Evolutionary conservation across 164 flowering plant genomes (phyloP).

Genomic region (Vitis rupestris): DNA sequence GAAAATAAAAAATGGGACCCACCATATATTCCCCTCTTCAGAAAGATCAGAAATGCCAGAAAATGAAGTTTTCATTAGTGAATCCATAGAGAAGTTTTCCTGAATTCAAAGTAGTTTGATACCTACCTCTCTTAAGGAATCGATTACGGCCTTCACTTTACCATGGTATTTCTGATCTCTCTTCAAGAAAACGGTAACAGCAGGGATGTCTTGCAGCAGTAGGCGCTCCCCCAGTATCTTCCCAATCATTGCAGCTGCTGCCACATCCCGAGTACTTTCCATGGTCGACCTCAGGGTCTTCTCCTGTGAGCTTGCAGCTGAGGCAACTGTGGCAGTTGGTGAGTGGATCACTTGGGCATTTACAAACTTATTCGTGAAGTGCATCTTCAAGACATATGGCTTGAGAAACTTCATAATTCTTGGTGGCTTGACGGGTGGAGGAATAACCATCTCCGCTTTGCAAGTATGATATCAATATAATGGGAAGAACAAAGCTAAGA

Average conservation of each 20-base stretch:
- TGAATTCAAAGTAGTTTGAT: conserved; percentile 46
- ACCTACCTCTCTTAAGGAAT: conserved; percentile 67
- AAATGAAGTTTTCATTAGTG: neutral
- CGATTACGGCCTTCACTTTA: conserved; percentile 79
- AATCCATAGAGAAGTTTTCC: neutral
- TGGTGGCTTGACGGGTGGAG: conserved; percentile 64
- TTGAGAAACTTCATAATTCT: conserved; percentile 61
- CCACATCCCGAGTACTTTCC: conserved; percentile 68
- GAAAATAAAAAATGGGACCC: neutral
- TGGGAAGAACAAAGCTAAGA: no score
- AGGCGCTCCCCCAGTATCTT: conserved; percentile 74
- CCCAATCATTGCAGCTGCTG: conserved; percentile 80
- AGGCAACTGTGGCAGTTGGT: conserved; percentile 78
- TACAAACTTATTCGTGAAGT: conserved; percentile 83
- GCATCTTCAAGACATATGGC: conserved; percentile 84
- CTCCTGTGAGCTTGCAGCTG: conserved; percentile 84
- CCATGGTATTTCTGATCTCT: conserved; percentile 84
- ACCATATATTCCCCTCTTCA: neutral
- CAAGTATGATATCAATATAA: neutral
- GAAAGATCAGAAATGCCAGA: neutral
- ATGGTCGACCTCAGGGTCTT: conserved; percentile 52
- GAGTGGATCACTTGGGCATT: conserved; percentile 77
- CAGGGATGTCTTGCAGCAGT: conserved; percentile 61
- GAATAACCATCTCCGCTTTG: conserved; percentile 62
- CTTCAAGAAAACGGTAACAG: conserved; percentile 59